Percentiles rank a stretch among this genome's conserved stretches.
phyloP scores from a whole-genome alignment of 2,329 filamentous ascomycete species.

The Monosporascus sp. region DNA sequence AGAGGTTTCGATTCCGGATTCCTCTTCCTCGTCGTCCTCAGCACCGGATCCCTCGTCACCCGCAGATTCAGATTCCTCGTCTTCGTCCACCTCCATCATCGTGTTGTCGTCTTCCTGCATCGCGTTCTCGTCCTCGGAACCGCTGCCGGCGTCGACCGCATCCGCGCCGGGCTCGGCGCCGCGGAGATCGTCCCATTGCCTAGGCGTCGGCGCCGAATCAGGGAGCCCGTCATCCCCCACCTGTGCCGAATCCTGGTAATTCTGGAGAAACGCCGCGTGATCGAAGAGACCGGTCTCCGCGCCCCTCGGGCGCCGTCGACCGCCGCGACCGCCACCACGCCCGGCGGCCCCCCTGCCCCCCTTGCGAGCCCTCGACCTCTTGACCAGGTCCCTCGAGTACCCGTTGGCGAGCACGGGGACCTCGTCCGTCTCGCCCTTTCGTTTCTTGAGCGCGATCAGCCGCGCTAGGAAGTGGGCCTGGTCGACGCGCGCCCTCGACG shows the following conservation, averaged over 20 bases:
- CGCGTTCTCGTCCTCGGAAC: constrained; percentile 1
- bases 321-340: neutral
- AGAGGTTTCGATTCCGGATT: neutral
- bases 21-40: constrained; percentile 8
- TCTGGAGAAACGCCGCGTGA: neutral
- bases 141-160: neutral
- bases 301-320: neutral
- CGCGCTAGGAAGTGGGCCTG: constrained; percentile 54
- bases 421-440: constrained; percentile 58
- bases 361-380: neutral
- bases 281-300: neutral
- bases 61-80: neutral
- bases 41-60: neutral
- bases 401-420: constrained; percentile 46
- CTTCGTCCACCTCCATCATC: neutral
- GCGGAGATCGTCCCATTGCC: constrained; percentile 17
- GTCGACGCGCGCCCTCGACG: constrained; percentile 36
- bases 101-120: constrained; percentile 1
- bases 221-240: neutral
- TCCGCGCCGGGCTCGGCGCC: neutral
- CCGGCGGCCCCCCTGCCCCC: neutral
- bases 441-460: constrained; percentile 58
- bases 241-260: neutral
- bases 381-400: neutral
- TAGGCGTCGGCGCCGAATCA: constrained; percentile 19